Percentiles rank a stretch among this genome's conserved stretches.
Conservation (phyloP, 2,329 filamentous ascomycete species). For the Bipolaris sorokiniana region DNA sequence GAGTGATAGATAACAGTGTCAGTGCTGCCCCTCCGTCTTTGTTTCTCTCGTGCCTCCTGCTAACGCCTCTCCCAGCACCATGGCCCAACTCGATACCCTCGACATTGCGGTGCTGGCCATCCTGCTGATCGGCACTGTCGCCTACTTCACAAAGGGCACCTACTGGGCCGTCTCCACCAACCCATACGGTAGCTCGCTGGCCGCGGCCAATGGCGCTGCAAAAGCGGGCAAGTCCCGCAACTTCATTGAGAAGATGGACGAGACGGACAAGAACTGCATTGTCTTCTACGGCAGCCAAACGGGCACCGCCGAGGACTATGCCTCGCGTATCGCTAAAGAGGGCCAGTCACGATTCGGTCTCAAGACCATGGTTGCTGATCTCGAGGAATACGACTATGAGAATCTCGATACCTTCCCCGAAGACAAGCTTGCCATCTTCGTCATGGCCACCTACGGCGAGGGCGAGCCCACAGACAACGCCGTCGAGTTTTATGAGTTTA, state of each 20-base stretch:
- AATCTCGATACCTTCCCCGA: constrained; percentile 86
- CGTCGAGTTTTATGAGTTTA: constrained; percentile 98
- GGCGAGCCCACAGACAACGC: constrained; percentile 98
- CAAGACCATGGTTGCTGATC: constrained; percentile 96
- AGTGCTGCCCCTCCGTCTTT: constrained; percentile 25
- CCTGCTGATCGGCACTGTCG: constrained; percentile 83
- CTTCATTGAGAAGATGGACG: constrained; percentile 94
- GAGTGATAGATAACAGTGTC: constrained; percentile 27
- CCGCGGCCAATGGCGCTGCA: constrained; percentile 67
- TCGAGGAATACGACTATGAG: constrained; percentile 97
- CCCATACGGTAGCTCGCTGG: constrained; percentile 79
- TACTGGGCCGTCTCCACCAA: constrained; percentile 90
- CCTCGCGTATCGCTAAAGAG: constrained; percentile 93
- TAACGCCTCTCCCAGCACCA: constrained; percentile 53
- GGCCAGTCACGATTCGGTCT: constrained; percentile 94
- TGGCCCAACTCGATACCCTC: constrained; percentile 96
- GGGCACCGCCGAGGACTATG: constrained; percentile 97
- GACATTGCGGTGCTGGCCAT: constrained; percentile 89
- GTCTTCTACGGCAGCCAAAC: constrained; percentile 99
- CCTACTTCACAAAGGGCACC: constrained; percentile 97
- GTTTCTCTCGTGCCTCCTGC: constrained; percentile 15
- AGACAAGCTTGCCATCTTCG: constrained; percentile 93
- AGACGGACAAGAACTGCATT: constrained; percentile 94
- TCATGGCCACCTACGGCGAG: constrained; percentile 96
- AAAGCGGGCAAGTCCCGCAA: constrained; percentile 88